These are phyloP conservation scores for Saccharomycopsis olivae DNA, from an alignment of 805 yeast species.

Conservation along the genomic window DNA sequence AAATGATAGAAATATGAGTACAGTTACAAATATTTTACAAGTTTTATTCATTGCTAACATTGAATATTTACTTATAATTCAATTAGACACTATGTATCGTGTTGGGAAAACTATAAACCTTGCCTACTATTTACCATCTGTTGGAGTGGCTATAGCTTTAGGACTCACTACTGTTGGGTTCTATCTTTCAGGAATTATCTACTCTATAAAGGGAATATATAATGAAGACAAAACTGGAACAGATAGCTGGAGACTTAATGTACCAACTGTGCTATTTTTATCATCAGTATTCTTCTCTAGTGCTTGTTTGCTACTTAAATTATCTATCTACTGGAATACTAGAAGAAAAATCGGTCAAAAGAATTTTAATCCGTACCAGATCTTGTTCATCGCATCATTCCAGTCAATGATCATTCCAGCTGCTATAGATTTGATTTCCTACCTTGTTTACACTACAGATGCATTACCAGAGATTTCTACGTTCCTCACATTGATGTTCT, in stretches of 20 bases:
- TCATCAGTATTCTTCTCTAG: constrained; percentile 57
- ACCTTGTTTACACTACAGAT: constrained; percentile 29
- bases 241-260: constrained; percentile 35
- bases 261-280: constrained; percentile 55
- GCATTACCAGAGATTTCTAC: constrained; percentile 43
- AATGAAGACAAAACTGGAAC: constrained; percentile 21
- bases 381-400: constrained; percentile 65
- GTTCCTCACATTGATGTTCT: constrained; percentile 54
- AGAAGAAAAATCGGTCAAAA: constrained; percentile 69
- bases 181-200: constrained; percentile 43
- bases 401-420: constrained; percentile 82
- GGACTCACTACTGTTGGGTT: constrained; percentile 48
- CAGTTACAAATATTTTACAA: constrained; percentile 53
- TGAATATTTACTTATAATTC: constrained; percentile 59
- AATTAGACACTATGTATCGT: constrained; percentile 59
- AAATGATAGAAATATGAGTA: constrained; percentile 36
- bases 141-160: constrained; percentile 22
- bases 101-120: constrained; percentile 30
- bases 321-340: constrained; percentile 55
- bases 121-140: not conserved
- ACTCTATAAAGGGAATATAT: constrained; percentile 30
- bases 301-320: constrained; percentile 48
- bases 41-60: constrained; percentile 49
- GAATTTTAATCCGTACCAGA: constrained; percentile 76
- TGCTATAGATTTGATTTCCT: constrained; percentile 48